phyloP scores from a whole-genome alignment of 2,329 filamentous ascomycete species.

The Sclerotinia minor region DNA sequence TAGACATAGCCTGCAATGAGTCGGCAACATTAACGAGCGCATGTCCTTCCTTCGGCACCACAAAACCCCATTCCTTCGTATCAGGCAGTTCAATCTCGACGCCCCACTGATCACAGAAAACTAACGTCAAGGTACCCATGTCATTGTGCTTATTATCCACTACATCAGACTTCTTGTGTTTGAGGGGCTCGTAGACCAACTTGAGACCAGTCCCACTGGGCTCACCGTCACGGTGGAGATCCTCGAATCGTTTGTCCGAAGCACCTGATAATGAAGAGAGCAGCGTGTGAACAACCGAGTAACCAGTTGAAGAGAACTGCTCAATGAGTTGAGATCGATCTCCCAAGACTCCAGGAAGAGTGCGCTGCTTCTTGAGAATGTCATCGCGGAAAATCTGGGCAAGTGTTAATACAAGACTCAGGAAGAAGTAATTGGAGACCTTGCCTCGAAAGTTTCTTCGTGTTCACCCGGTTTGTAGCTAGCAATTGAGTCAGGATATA shows the following conservation, averaged over 20 bases:
- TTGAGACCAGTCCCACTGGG: background rate
- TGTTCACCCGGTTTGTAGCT: too few relatives aligned
- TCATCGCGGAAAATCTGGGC: too few relatives aligned
- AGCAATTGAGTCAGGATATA: too few relatives aligned
- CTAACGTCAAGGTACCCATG: slow-evolving; percentile 54
- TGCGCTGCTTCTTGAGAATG: too few relatives aligned
- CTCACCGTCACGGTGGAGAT: background rate
- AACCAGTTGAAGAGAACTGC: too few relatives aligned
- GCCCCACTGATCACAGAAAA: slow-evolving; percentile 50
- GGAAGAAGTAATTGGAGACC: too few relatives aligned
- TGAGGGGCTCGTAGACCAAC: background rate
- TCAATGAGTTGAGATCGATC: too few relatives aligned
- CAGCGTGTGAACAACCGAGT: too few relatives aligned
- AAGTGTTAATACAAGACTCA: too few relatives aligned
- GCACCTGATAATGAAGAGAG: too few relatives aligned
- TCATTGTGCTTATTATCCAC: slow-evolving; percentile 51
- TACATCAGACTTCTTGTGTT: background rate
- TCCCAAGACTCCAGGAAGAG: too few relatives aligned
- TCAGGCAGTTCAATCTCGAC: slow-evolving; percentile 55
- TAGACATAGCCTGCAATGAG: slow-evolving; percentile 55
- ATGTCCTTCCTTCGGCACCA: slow-evolving; percentile 51
- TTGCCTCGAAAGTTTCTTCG: too few relatives aligned
- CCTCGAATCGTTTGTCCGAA: background rate
- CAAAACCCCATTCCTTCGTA: slow-evolving; percentile 52
- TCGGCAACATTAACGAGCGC: slow-evolving; percentile 60